Evolutionary conservation across 148 eudicot genomes (phyloP), one percentile per base, ranked within the genome.

Genomic region (Selenicereus undatus): DNA sequence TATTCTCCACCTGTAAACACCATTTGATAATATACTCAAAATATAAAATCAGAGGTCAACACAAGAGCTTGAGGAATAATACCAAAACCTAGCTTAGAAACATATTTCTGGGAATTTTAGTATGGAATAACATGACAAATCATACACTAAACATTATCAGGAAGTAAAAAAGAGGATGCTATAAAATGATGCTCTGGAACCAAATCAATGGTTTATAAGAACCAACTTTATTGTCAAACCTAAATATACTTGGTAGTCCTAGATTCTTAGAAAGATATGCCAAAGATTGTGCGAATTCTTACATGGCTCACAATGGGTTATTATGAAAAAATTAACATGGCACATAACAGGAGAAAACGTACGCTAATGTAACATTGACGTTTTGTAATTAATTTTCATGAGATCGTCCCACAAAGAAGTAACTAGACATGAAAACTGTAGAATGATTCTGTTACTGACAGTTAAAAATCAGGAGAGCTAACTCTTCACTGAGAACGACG

Each of bases 381-480:
- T 48, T 0, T 48, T 2, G 14, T 48, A 8, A 48, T 48, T 4
- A 48, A 48, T 12, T 48, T 48, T 48, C 13, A 48, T 6, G 14
- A 48, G 52, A 48, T 8, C 7, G 27, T 21, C 22, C 1, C 68
- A 62, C 0, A n/a, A 22, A 8, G 29, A 22, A 62, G 10, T n/a
- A 62, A n/a, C 36, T 3, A 26, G 13, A 66, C 21, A 32, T 8
- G 9, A 65, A 64, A 62, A 10, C 74, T 48, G 35, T 11, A 30
- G 13, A 81, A 51, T 68, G 62, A 75, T 51, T 73, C 58, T 65
- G 62, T 68, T 50, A 75, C 74, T 68, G 62, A 42, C 60, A 75
- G 79, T 75, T 22, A 75, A 58, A 32, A 72, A 73, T 5, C 11
- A 5, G 43, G 17, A 27, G 8, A 78, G 18, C 71, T 22, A 62